Evolutionary conservation across 352 stramenopile genomes (phyloP).

Genomic region (Phytophthora constricta): DNA sequence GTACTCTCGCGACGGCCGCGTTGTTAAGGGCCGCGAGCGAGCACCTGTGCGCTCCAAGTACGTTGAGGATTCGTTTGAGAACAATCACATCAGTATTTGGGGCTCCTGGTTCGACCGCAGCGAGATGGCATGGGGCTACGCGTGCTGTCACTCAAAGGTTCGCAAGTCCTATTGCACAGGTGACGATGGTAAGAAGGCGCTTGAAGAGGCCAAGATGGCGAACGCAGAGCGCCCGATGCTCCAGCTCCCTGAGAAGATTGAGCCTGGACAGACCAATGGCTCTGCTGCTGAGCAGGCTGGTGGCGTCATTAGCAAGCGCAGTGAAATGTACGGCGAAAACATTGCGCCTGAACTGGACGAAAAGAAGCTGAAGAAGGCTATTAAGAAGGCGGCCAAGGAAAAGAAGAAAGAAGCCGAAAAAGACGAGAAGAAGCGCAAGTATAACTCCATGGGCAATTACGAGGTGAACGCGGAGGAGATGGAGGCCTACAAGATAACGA

Average conservation of each 20-base stretch:
- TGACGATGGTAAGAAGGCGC: conserved; percentile 89
- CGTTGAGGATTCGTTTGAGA: conserved; percentile 96
- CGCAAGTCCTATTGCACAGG: conserved; percentile 97
- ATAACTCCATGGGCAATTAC: conserved; percentile 92
- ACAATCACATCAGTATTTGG: conserved; percentile 98
- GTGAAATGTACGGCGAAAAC: conserved; percentile 92
- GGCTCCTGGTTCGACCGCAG: conserved; percentile 97
- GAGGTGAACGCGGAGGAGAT: conserved; percentile 96
- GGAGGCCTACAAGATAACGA: conserved; percentile 95
- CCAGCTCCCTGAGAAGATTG: conserved; percentile 30
- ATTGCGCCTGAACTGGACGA: conserved; percentile 73
- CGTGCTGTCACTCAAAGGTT: conserved; percentile 96
- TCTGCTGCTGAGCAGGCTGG: conserved; percentile 18
- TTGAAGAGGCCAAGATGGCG: conserved; percentile 81
- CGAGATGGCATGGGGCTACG: conserved; percentile 97
- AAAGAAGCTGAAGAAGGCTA: conserved; percentile 87
- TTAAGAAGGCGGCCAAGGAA: conserved; percentile 79
- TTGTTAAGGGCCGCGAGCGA: conserved; percentile 84
- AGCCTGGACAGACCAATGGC: conserved; percentile 19
- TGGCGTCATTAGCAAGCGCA: conserved; percentile 63
- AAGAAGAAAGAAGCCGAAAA: conserved; percentile 54
- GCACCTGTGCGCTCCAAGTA: conserved; percentile 96
- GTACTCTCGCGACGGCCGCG: conserved; percentile 93
- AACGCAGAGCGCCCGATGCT: conserved; percentile 63
- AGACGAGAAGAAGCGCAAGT: conserved; percentile 93